Percentiles rank a stretch among this genome's conserved stretches.
These are phyloP conservation scores for Coccomyxa subellipsoidea DNA, from an alignment of 163 green algal genomes.

Conservation along the genomic window DNA sequence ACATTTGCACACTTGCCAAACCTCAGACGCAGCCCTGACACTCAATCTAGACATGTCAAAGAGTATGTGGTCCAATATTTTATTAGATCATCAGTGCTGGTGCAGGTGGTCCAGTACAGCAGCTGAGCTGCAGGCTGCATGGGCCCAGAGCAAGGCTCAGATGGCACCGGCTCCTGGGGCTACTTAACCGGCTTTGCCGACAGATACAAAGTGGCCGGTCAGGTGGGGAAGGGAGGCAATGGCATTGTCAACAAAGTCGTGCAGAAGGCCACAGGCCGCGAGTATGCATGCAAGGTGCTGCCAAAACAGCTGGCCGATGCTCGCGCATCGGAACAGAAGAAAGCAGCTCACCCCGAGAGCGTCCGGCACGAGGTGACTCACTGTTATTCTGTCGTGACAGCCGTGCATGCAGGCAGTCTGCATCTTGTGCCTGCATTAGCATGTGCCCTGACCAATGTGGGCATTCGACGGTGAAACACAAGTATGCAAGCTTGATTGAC, in stretches of 20 bases:
- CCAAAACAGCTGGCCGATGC: constrained; percentile 51
- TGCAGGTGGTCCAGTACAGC: neutral
- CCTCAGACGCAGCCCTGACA: no score
- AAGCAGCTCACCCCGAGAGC: constrained; percentile 40
- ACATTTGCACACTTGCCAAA: no score
- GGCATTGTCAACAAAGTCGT: constrained; percentile 42
- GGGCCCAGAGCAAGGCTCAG: neutral
- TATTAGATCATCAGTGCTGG: neutral
- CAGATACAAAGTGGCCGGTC: neutral
- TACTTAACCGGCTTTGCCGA: neutral
- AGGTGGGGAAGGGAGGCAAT: neutral
- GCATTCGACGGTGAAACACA: no score
- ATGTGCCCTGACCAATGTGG: neutral
- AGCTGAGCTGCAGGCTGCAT: neutral
- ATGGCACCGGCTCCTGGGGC: neutral
- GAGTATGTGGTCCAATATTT: no score
- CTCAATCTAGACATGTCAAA: no score
- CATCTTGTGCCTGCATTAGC: no score
- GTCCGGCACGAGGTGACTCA: constrained; percentile 31
- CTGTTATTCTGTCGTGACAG: neutral
- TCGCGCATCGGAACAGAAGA: constrained; percentile 42
- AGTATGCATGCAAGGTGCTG: constrained; percentile 93
- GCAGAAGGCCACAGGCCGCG: constrained; percentile 45
- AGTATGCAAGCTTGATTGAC: no score
- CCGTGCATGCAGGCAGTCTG: neutral